Conservation (phyloP, 306 rosid genomes). For the Casuarina equisetifolia region DNA sequence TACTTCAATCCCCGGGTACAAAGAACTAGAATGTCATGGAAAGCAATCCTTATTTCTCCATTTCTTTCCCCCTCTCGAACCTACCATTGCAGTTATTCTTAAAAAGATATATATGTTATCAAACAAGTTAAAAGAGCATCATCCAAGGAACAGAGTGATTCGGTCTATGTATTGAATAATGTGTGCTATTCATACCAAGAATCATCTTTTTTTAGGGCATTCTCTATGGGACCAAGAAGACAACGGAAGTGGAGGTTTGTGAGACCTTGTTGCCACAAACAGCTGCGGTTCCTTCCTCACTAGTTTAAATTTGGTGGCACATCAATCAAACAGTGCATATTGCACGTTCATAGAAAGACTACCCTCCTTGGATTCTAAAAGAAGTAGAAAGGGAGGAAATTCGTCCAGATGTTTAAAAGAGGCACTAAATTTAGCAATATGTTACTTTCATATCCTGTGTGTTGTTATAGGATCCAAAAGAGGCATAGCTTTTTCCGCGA, state of each 20-base stretch:
- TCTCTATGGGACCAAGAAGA: background rate
- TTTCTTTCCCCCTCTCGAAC: constrained; percentile 9
- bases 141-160: background rate
- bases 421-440: background rate
- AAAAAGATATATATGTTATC: no score
- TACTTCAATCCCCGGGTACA: background rate
- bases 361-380: background rate
- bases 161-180: background rate
- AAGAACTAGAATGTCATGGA: constrained; percentile 5
- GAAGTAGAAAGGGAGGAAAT: background rate
- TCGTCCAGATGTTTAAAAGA: background rate
- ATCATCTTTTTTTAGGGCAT: background rate
- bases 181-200: background rate
- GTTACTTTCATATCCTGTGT: background rate
- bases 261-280: background rate
- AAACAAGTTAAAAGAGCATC: background rate
- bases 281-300: background rate
- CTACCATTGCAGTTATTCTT: background rate
- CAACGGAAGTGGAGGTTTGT: background rate
- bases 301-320: background rate
- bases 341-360: background rate
- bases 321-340: background rate
- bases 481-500: background rate
- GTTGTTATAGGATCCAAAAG: background rate
- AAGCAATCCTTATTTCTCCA: constrained; percentile 7